Conservation (phyloP, 768 basidiomycete species). For the Russula olivacea region DNA sequence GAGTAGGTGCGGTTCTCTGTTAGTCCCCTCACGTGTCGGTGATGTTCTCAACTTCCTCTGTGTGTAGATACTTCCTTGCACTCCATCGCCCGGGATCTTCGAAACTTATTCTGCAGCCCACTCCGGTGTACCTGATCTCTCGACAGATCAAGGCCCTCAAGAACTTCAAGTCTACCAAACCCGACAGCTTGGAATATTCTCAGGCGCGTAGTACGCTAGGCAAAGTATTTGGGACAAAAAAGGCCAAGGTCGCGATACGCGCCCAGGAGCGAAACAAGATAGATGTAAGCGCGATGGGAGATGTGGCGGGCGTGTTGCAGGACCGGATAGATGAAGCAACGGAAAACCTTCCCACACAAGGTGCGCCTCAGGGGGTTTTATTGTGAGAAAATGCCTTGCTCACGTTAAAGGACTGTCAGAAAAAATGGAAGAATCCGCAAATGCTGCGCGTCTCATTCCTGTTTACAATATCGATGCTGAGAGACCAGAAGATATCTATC, state of each 20-base stretch:
- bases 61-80: conserved; percentile 70
- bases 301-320: conserved; percentile 75
- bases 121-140: conserved; percentile 61
- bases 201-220: conserved; percentile 76
- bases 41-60: neutral
- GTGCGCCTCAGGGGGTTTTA: conserved; percentile 40
- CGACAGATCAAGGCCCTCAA: conserved; percentile 84
- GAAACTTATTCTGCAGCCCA: conserved; percentile 60
- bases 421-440: conserved; percentile 56
- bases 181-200: conserved; percentile 49
- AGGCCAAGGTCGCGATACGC: conserved; percentile 79
- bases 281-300: conserved; percentile 82
- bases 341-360: conserved; percentile 58
- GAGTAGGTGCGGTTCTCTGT: conserved; percentile 52
- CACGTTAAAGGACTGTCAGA: conserved; percentile 38
- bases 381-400: neutral
- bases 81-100: conserved; percentile 74
- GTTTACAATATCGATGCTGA: conserved; percentile 60
- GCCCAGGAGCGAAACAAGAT: conserved; percentile 87
- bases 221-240: conserved; percentile 92
- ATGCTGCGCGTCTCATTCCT: conserved; percentile 70
- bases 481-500: conserved; percentile 68
- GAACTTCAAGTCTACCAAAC: conserved; percentile 45
- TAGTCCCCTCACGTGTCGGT: too few relatives aligned
- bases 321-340: conserved; percentile 74